A percentile compares a stretch with the other conserved stretches of the same genome.
These are phyloP conservation scores for Magnolia sinica DNA, from an alignment of 164 flowering plant species.

Conservation along the genomic window DNA sequence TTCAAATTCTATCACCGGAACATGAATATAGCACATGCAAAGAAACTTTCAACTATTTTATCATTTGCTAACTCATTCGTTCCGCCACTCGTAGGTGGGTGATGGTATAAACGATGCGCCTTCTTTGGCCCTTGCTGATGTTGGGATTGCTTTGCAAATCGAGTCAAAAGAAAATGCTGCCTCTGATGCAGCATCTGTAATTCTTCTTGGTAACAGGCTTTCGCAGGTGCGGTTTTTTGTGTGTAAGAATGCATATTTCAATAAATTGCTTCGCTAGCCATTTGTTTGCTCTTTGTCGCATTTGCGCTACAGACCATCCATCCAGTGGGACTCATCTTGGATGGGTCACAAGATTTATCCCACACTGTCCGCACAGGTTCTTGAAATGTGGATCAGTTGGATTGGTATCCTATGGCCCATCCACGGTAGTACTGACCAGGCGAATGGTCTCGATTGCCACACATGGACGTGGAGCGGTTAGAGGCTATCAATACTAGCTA, in stretches of 20 bases:
- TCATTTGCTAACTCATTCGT: background rate
- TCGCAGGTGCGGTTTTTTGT: conserved; percentile 56
- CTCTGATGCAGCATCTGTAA: conserved; percentile 88
- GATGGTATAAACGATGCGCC: conserved; percentile 99
- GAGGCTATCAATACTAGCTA: too few species aligned
- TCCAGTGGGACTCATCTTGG: background rate
- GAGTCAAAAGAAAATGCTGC: conserved; percentile 92
- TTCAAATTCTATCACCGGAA: background rate
- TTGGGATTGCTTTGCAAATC: conserved; percentile 82
- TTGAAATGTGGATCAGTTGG: background rate
- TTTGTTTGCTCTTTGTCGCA: background rate
- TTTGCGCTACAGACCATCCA: background rate
- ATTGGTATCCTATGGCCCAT: background rate
- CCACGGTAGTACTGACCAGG: background rate
- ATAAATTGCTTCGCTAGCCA: background rate
- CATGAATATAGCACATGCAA: background rate
- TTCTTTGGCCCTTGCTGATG: conserved; percentile 93
- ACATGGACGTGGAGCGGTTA: too few species aligned
- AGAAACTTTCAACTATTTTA: background rate
- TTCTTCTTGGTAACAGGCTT: conserved; percentile 81
- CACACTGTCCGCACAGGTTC: background rate
- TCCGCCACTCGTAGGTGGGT: conserved; percentile 56
- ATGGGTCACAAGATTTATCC: background rate
- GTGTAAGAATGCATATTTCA: background rate
- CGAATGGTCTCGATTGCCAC: background rate